phyloP scores from a whole-genome alignment of 2,329 filamentous ascomycete species.

The Epichloe elymi region DNA sequence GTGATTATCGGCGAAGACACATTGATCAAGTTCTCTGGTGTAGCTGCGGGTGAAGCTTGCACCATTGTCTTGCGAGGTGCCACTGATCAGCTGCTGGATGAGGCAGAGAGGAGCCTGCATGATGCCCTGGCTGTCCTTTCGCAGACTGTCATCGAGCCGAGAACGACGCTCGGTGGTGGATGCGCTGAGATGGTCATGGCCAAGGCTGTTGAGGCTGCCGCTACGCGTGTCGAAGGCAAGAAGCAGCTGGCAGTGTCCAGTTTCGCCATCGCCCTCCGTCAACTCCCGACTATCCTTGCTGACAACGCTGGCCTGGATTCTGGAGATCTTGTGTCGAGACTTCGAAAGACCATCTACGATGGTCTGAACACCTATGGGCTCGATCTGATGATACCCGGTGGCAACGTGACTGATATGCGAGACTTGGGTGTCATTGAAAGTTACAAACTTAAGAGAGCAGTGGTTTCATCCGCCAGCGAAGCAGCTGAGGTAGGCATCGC shows the following conservation, averaged over 20 bases:
- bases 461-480: slow-evolving; percentile 90
- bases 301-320: slow-evolving; percentile 97
- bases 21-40: slow-evolving; percentile 92
- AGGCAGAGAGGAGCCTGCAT: slow-evolving; percentile 90
- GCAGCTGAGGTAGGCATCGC: slow-evolving; percentile 71
- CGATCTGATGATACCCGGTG: slow-evolving; percentile 78
- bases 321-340: slow-evolving; percentile 78
- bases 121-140: slow-evolving; percentile 93
- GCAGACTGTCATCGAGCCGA: slow-evolving; percentile 88
- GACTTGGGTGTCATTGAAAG: slow-evolving; percentile 92
- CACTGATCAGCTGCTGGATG: slow-evolving; percentile 91
- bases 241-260: slow-evolving; percentile 85
- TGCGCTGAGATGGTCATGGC: slow-evolving; percentile 99
- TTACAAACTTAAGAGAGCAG: slow-evolving; percentile 97
- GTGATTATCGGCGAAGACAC: slow-evolving; percentile 98
- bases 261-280: slow-evolving; percentile 78
- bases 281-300: slow-evolving; percentile 89
- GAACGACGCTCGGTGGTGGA: slow-evolving; percentile 86
- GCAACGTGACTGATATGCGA: slow-evolving; percentile 90
- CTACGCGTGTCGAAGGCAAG: slow-evolving; percentile 91
- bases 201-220: slow-evolving; percentile 88
- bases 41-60: slow-evolving; percentile 85
- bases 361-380: slow-evolving; percentile 86
- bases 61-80: slow-evolving; percentile 93
- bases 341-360: slow-evolving; percentile 90